Conservation (phyloP, 768 basidiomycete genomes). For the Myochromella boudieri region DNA sequence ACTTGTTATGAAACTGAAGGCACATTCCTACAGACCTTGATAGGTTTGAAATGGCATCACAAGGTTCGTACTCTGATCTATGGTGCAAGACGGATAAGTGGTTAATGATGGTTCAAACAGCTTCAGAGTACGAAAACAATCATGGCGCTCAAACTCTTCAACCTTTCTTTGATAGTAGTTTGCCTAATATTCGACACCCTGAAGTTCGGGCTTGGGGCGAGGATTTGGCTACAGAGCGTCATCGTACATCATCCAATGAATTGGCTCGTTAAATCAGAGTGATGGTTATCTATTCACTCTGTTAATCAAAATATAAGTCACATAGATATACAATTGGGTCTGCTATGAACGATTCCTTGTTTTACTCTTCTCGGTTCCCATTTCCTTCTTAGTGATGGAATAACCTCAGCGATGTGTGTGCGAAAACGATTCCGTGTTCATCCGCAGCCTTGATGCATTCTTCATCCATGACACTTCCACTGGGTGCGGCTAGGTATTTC, state of each 20-base stretch:
- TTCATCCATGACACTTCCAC: slow-evolving; percentile 95
- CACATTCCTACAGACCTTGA: slow-evolving; percentile 63
- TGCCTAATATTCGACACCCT: slow-evolving; percentile 69
- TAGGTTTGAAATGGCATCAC: slow-evolving; percentile 83
- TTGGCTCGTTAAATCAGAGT: too few species aligned
- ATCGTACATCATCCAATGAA: not conserved
- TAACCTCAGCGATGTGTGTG: slow-evolving; percentile 81
- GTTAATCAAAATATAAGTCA: not conserved
- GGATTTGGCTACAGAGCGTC: slow-evolving; percentile 53
- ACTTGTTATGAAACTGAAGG: not conserved
- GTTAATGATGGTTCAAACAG: slow-evolving; percentile 31
- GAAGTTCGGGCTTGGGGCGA: slow-evolving; percentile 75
- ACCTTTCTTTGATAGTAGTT: slow-evolving; percentile 77
- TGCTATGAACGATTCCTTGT: not conserved
- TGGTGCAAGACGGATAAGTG: not conserved
- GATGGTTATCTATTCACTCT: too few species aligned
- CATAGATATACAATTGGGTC: not conserved
- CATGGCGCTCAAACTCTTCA: slow-evolving; percentile 54
- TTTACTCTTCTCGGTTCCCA: not conserved
- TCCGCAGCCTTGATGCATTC: slow-evolving; percentile 97
- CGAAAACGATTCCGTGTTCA: slow-evolving; percentile 89
- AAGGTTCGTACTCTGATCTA: slow-evolving; percentile 47
- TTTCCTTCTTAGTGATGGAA: slow-evolving; percentile 73
- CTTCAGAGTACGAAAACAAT: slow-evolving; percentile 69
- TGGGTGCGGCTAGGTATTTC: slow-evolving; percentile 85